Conservation (phyloP, 2,329 filamentous ascomycete genomes). For the Dactylellina parvicollis region DNA sequence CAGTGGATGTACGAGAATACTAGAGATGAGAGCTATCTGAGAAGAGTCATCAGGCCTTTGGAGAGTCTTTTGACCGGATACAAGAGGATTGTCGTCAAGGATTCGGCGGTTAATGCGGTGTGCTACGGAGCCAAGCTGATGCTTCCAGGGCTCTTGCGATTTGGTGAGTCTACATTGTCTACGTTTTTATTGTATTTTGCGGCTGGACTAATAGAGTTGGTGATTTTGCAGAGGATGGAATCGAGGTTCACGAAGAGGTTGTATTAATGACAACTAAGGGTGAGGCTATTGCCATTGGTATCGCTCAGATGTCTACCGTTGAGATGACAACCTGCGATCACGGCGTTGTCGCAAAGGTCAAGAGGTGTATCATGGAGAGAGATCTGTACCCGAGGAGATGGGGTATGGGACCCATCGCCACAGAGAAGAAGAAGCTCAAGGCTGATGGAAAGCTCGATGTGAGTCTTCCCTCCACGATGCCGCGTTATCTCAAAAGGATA, state of each 20-base stretch:
- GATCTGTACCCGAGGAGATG: constrained; percentile 96
- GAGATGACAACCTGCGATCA: constrained; percentile 97
- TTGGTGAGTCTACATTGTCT: constrained; percentile 69
- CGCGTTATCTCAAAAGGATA: not conserved
- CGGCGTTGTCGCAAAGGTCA: constrained; percentile 97
- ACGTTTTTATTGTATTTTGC: not conserved
- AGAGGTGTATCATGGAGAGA: constrained; percentile 99
- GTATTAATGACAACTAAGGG: constrained; percentile 99
- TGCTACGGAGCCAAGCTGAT: constrained; percentile 99
- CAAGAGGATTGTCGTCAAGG: constrained; percentile 98
- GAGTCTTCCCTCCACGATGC: constrained; percentile 59
- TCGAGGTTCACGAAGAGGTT: constrained; percentile 95
- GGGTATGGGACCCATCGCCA: constrained; percentile 91
- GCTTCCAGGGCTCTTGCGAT: constrained; percentile 93
- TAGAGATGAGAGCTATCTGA: constrained; percentile 89
- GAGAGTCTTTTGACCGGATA: constrained; percentile 92
- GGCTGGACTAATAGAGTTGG: constrained; percentile 31
- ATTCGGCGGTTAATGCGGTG: constrained; percentile 93
- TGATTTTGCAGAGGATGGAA: constrained; percentile 74
- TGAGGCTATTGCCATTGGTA: constrained; percentile 94
- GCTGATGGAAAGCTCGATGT: constrained; percentile 93
- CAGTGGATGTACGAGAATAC: constrained; percentile 97
- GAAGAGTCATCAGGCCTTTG: constrained; percentile 88
- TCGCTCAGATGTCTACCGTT: constrained; percentile 97
- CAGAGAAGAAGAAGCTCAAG: constrained; percentile 99